phyloP scores from a whole-genome alignment of 345 rosid genomes.

The Eucalyptus pauciflora region DNA sequence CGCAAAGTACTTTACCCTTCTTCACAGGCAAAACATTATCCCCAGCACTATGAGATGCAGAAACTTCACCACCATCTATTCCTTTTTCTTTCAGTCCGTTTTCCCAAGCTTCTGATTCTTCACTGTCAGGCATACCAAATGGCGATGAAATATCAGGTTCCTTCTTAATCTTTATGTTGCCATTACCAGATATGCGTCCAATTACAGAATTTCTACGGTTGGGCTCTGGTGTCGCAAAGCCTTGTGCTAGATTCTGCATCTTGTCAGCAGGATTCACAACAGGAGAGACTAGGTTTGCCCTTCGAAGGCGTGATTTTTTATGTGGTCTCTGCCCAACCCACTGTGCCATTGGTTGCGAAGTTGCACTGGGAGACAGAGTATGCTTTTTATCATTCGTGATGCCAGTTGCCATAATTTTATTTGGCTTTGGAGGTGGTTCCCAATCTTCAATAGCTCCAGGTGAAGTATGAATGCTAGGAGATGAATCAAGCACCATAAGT shows the following conservation, averaged over 20 bases:
- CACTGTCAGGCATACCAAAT: constrained; percentile 67
- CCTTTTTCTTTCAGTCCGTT: constrained; percentile 49
- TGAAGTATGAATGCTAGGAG: constrained; percentile 37
- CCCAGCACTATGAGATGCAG: constrained; percentile 41
- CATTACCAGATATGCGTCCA: constrained; percentile 22
- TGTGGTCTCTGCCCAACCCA: constrained; percentile 95
- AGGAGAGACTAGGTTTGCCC: constrained; percentile 69
- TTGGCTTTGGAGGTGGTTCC: constrained; percentile 32
- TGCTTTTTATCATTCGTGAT: constrained; percentile 28
- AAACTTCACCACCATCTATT: constrained; percentile 36
- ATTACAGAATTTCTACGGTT: constrained; percentile 38
- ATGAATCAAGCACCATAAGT: constrained; percentile 55
- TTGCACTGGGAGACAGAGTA: constrained; percentile 33
- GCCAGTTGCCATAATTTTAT: constrained; percentile 22
- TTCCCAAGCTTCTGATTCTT: constrained; percentile 83
- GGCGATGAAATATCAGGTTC: constrained; percentile 60
- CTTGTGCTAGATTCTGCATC: constrained; percentile 40
- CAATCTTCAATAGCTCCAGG: constrained; percentile 54
- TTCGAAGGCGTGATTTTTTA: constrained; percentile 78
- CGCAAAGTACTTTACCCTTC: constrained; percentile 46
- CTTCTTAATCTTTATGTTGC: constrained; percentile 39
- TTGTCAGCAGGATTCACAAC: constrained; percentile 39
- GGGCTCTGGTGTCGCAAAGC: constrained; percentile 45
- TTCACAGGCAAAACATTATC: constrained; percentile 29
- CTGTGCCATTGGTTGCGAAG: constrained; percentile 74